A percentile compares a stretch with the other conserved stretches of the same genome.
These are phyloP conservation scores for Boletus sp. DNA, from an alignment of 1,284 basidiomycete species.

Conservation along the genomic window DNA sequence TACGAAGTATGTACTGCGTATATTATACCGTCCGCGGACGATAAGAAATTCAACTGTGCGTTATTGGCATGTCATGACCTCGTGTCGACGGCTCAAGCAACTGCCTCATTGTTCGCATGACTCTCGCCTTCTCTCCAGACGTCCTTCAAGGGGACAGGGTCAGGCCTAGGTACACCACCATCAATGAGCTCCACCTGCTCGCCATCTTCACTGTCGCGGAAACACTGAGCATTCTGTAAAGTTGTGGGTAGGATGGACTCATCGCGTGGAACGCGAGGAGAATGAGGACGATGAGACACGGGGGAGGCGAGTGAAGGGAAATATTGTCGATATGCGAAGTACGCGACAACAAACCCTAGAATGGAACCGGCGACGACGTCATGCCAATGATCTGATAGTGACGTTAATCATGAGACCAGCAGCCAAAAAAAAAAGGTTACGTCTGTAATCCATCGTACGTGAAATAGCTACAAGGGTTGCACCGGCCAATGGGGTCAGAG, in stretches of 20 bases:
- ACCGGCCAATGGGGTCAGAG: constrained; percentile 71
- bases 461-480: constrained; percentile 87
- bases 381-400: constrained; percentile 73
- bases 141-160: constrained; percentile 33
- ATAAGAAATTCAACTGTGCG: not conserved
- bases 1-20: not conserved
- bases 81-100: constrained; percentile 12
- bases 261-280: constrained; percentile 60
- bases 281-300: constrained; percentile 69
- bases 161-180: constrained; percentile 24
- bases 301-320: constrained; percentile 61
- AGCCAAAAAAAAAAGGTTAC: constrained; percentile 42
- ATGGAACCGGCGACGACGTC: constrained; percentile 81
- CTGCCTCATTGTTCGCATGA: constrained; percentile 8
- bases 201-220: constrained; percentile 11
- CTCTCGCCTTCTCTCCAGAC: constrained; percentile 35
- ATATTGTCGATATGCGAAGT: constrained; percentile 81
- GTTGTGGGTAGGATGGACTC: constrained; percentile 39
- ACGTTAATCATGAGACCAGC: constrained; percentile 1
- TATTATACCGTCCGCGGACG: not conserved
- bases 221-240: constrained; percentile 9
- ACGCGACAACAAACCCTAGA: constrained; percentile 71
- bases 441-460: constrained; percentile 87
- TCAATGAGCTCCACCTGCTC: constrained; percentile 29
- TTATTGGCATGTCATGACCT: not conserved